Base-by-base conservation (phyloP, 2,329 filamentous ascomycete genomes). In the Aspergillus sp. region DNA sequence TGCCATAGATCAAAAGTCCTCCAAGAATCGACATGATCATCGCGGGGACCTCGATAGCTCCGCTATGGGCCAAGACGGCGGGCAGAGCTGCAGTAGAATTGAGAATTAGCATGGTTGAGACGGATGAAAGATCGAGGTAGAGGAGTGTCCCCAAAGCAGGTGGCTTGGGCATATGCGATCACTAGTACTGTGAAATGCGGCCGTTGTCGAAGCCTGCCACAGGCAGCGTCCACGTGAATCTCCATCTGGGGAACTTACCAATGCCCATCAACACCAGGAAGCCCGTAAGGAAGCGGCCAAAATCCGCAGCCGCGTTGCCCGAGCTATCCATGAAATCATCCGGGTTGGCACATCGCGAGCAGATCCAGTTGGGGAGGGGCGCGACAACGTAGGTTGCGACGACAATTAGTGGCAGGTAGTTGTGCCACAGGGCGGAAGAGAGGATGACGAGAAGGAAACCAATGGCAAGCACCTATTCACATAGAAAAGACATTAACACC, bases 391-490 rank as follows among this genome's bases (percentile, higher is more conserved):
- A 99, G 69, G 94, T 98, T 69, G 88, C 94, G 64, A 99, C 95
- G 69, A 99, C 95, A 65, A 98, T 87, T 65, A 99, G 87, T 57
- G 95, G 92, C 71, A 95, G 91, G 86, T 96, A 99, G 79, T 92
- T 91, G 75, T 94, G 86, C 85, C 90, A 99, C 68, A 99, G 87
- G 54, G 95, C 95, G 75, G 93, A 96, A 64, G 93, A 97, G 71
- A 99, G 90, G 78, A 99, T 99, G 69, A 98, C 95, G 68, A 99
- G 92, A 71, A 99, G 91, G 82, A 99, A 99, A 71, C 95, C 95
- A 71, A 99, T 95, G 69, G 95, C 95, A 67, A 99, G 92, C 75
- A 99, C 84, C 88, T 90, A 64, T 49, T 54, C 1, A 14, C 4
- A 47, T 45, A 57, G 51, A 22, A 49, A 39, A 9, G 36, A 24